These are phyloP conservation scores for Trametes sp. DNA, from an alignment of 1,284 basidiomycete species.

Conservation along the genomic window DNA sequence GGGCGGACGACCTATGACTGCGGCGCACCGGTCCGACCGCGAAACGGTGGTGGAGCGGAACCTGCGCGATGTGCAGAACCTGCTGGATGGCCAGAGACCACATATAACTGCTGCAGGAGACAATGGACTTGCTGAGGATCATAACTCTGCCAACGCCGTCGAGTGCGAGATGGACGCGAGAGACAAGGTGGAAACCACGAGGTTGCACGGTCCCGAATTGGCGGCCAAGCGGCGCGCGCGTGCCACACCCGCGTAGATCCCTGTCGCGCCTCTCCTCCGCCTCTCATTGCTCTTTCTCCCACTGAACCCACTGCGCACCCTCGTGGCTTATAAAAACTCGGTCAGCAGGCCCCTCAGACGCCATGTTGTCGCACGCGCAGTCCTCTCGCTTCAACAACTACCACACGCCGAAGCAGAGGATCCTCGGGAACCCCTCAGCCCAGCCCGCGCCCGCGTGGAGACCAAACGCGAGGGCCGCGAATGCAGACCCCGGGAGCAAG, in stretches of 20 bases:
- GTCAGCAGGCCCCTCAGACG: neutral
- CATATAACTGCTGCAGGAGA: too few species aligned
- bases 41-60: neutral
- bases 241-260: neutral
- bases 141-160: neutral
- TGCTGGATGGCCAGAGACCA: too few species aligned
- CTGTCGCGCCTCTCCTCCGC: neutral
- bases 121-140: too few species aligned
- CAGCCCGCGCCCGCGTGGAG: slow-evolving; percentile 69
- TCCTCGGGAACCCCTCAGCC: slow-evolving; percentile 63
- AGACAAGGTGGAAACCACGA: neutral
- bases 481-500: slow-evolving; percentile 60
- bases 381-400: slow-evolving; percentile 53
- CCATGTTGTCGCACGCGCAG: slow-evolving; percentile 34
- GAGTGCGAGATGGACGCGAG: neutral
- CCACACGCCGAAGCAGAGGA: slow-evolving; percentile 60
- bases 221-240: neutral
- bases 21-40: slow-evolving; percentile 10
- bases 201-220: neutral
- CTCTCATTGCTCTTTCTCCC: neutral
- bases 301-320: neutral
- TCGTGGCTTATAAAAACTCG: neutral
- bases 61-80: neutral
- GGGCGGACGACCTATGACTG: slow-evolving; percentile 9
- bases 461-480: slow-evolving; percentile 40